Evolutionary conservation across 2,329 filamentous ascomycete species (phyloP).

Genomic region (Fusarium redolens): DNA sequence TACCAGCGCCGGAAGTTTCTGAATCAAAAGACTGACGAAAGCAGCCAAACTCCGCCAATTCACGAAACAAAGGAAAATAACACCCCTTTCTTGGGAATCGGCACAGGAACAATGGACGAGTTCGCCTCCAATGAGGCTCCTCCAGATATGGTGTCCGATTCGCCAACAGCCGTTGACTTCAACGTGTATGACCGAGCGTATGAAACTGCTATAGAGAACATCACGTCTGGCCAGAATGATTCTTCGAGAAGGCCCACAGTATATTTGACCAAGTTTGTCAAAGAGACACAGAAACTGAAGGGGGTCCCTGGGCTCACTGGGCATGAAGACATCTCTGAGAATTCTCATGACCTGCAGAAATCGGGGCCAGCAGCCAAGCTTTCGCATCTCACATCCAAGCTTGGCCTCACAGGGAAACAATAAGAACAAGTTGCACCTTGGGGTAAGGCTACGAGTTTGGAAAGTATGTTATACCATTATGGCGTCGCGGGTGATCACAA

Average conservation of each 20-base stretch:
- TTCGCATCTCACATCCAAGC: slow-evolving; percentile 37
- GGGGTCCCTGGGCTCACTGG: slow-evolving; percentile 51
- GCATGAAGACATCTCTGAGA: slow-evolving; percentile 26
- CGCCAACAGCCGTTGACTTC: slow-evolving; percentile 84
- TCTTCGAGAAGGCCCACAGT: slow-evolving; percentile 55
- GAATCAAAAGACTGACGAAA: slow-evolving; percentile 41
- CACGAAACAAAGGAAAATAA: slow-evolving; percentile 71
- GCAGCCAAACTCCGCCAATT: slow-evolving; percentile 62
- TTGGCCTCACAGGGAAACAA: slow-evolving; percentile 33
- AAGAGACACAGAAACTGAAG: slow-evolving; percentile 56
- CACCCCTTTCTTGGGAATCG: slow-evolving; percentile 80
- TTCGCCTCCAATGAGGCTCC: slow-evolving; percentile 54
- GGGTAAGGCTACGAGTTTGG: background rate
- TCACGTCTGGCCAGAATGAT: slow-evolving; percentile 58
- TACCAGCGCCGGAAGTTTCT: slow-evolving; percentile 58
- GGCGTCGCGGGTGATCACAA: slow-evolving; percentile 8
- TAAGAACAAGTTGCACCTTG: background rate
- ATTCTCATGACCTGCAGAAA: slow-evolving; percentile 9
- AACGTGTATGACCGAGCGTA: slow-evolving; percentile 92
- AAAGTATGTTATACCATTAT: background rate
- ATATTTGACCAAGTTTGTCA: slow-evolving; percentile 62
- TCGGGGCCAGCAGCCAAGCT: slow-evolving; percentile 33
- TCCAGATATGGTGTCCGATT: slow-evolving; percentile 77
- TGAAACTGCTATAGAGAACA: slow-evolving; percentile 78
- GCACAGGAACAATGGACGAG: slow-evolving; percentile 68